Percentiles rank a stretch among this genome's conserved stretches.
Conservation (phyloP, 1,284 basidiomycete genomes). For the Tranzscheliella williamsii region DNA sequence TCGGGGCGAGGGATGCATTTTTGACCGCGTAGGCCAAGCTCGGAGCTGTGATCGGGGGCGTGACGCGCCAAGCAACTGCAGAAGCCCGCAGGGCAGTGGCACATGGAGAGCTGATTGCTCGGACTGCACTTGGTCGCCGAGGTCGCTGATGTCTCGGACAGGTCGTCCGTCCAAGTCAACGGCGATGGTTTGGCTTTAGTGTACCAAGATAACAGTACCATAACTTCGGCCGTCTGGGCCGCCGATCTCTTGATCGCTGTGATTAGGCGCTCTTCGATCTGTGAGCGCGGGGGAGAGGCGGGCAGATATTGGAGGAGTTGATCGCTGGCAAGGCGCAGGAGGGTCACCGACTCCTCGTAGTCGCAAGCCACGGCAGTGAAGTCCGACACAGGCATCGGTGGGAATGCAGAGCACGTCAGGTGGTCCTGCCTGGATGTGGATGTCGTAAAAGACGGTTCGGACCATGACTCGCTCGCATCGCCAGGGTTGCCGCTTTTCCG, state of each 20-base stretch:
- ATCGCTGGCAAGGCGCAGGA: neutral
- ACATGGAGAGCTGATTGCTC: neutral
- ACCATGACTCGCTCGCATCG: no score
- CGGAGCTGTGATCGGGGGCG: no score
- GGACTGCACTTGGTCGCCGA: neutral
- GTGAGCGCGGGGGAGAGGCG: neutral
- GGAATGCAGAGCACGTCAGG: neutral
- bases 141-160: no score
- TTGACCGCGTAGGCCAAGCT: no score
- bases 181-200: no score
- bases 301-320: neutral
- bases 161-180: no score
- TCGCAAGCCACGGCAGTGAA: neutral
- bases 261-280: neutral
- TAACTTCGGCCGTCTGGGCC: neutral
- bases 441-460: no score
- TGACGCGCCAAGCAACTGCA: neutral
- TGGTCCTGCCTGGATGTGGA: neutral
- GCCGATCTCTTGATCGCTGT: neutral
- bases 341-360: neutral
- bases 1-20: no score
- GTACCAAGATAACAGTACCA: neutral
- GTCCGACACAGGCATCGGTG: neutral
- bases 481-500: no score
- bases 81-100: neutral